phyloP scores from a whole-genome alignment of 2,329 filamentous ascomycete species.

The Penicillium sp. region DNA sequence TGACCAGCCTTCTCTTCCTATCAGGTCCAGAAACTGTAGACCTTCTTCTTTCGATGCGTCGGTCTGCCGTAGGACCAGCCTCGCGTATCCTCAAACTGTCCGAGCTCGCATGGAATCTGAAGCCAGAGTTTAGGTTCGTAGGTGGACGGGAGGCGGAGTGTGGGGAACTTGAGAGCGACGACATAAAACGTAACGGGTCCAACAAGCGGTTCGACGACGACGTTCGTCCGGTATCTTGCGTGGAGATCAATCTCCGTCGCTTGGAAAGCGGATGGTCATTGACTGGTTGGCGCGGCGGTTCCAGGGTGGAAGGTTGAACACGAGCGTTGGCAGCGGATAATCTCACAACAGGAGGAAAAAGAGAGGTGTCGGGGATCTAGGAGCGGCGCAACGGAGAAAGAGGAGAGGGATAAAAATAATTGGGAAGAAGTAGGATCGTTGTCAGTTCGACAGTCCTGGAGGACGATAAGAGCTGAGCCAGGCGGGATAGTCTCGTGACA shows the following conservation, averaged over 20 bases:
- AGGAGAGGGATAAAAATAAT: conserved; percentile 6
- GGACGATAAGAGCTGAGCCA: not conserved
- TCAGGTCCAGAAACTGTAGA: conserved; percentile 36
- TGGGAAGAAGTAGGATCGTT: not conserved
- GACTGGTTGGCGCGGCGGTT: conserved; percentile 33
- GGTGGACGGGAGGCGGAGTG: conserved; percentile 24
- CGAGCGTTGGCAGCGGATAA: conserved; percentile 4
- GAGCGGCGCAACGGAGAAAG: not conserved
- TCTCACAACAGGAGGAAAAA: not conserved
- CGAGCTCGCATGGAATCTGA: conserved; percentile 24
- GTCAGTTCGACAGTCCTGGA: not conserved
- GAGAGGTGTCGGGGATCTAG: not conserved
- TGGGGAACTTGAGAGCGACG: conserved; percentile 29
- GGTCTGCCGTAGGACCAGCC: conserved; percentile 26
- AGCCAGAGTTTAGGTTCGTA: conserved; percentile 15
- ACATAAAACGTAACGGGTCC: conserved; percentile 27
- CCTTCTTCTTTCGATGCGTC: conserved; percentile 25
- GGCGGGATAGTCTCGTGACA: conserved; percentile 23
- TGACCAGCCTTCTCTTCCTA: conserved; percentile 50
- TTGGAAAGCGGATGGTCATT: conserved; percentile 39
- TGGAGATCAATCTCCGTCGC: conserved; percentile 41
- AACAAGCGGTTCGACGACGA: conserved; percentile 9
- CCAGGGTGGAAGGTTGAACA: conserved; percentile 21
- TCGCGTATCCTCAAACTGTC: conserved; percentile 21
- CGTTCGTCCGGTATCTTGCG: conserved; percentile 25